Evolutionary conservation across 495 filamentous ascomycete species (phyloP).

Genomic region (Saxophila tyrrhenica): DNA sequence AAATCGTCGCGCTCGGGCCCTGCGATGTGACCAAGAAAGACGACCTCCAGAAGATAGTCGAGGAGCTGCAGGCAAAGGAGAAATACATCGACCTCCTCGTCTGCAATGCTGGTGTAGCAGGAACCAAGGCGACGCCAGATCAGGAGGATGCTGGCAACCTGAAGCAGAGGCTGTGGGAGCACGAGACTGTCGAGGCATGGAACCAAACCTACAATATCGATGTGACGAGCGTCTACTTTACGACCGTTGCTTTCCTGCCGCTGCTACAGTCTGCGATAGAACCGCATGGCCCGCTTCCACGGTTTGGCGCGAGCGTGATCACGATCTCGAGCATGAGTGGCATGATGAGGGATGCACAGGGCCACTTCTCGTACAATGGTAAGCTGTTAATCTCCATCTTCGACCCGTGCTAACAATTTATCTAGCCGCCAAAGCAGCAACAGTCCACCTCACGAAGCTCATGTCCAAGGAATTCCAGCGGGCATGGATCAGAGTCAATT

Average conservation of each 20-base stretch:
- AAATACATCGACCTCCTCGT: conserved; percentile 29
- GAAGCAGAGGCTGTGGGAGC: conserved; percentile 33
- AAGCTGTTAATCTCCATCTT: not conserved
- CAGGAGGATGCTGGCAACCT: conserved; percentile 22
- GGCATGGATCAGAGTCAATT: conserved; percentile 34
- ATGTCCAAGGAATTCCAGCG: conserved; percentile 41
- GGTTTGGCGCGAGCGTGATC: conserved; percentile 31
- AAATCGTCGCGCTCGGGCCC: conserved; percentile 32
- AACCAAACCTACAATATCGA: conserved; percentile 31
- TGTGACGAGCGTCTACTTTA: conserved; percentile 35
- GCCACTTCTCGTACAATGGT: conserved; percentile 34
- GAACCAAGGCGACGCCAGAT: conserved; percentile 29
- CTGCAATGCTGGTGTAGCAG: conserved; percentile 29
- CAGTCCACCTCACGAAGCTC: conserved; percentile 33
- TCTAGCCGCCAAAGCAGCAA: conserved; percentile 31
- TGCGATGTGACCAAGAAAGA: conserved; percentile 36
- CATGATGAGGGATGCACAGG: conserved; percentile 33
- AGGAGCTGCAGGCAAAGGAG: conserved; percentile 29
- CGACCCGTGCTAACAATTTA: not conserved
- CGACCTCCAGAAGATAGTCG: conserved; percentile 25
- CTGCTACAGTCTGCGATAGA: conserved; percentile 32
- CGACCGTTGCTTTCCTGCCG: conserved; percentile 33
- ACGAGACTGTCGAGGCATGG: conserved; percentile 32
- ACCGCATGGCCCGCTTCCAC: conserved; percentile 24
- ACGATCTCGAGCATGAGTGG: conserved; percentile 35